These are phyloP conservation scores for Zymoseptoria brevis DNA, from an alignment of 2,329 filamentous ascomycete species.

Conservation along the genomic window DNA sequence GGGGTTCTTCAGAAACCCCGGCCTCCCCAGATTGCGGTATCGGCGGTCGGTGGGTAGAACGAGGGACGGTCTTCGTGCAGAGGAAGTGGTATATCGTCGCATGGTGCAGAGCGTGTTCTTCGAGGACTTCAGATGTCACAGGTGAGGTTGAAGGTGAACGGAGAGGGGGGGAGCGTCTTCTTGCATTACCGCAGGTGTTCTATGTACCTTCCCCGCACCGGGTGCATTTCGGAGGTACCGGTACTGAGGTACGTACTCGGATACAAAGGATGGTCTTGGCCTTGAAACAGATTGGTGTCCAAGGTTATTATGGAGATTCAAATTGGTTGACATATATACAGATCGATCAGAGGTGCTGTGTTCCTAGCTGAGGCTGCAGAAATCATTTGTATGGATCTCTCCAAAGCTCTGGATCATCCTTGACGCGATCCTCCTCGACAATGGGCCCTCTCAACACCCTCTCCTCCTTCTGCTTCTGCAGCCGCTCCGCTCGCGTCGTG, in stretches of 20 bases:
- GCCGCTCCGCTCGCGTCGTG: conserved; percentile 60
- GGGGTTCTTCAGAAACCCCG: no score
- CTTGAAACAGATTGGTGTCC: no score
- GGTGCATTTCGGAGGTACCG: not conserved
- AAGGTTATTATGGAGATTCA: not conserved
- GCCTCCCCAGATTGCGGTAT: not conserved
- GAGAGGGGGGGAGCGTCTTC: not conserved
- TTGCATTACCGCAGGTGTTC: not conserved
- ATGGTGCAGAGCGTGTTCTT: not conserved
- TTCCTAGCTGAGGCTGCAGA: not conserved
- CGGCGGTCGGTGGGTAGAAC: not conserved
- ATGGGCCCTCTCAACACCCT: conserved; percentile 48
- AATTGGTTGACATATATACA: not conserved
- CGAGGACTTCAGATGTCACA: not conserved
- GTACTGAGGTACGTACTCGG: not conserved
- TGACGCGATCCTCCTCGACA: conserved; percentile 53
- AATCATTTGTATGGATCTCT: conserved; percentile 13
- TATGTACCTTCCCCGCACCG: not conserved
- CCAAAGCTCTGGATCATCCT: conserved; percentile 58
- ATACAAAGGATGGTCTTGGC: not conserved
- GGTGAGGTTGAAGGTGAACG: not conserved
- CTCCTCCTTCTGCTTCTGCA: conserved; percentile 57
- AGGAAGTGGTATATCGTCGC: not conserved
- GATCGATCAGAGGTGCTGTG: not conserved
- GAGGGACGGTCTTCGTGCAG: not conserved